Percentiles rank a stretch among this genome's conserved stretches.
phyloP scores from a whole-genome alignment of 192 early-diverging fungal genomes.

The Pilobolus umbonatus region DNA sequence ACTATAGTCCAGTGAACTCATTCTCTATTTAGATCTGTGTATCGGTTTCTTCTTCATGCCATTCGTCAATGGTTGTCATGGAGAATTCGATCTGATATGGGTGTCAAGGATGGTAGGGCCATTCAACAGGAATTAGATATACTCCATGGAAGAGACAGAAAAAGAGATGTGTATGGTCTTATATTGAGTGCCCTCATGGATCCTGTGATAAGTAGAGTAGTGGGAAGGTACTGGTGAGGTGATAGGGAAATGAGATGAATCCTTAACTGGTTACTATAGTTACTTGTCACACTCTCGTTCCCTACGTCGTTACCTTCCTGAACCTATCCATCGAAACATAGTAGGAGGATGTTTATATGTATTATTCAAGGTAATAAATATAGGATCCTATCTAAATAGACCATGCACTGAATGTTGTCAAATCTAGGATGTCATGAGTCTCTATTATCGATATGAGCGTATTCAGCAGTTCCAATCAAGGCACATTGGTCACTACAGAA shows the following conservation, averaged over 20 bases:
- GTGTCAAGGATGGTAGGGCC: not conserved
- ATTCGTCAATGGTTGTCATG: too few relatives aligned
- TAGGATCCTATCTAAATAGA: not conserved
- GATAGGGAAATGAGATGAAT: not conserved
- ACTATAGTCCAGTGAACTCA: too few relatives aligned
- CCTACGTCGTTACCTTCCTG: slow-evolving; percentile 21
- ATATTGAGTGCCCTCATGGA: slow-evolving; percentile 61
- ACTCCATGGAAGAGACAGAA: not conserved
- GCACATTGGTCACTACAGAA: not conserved
- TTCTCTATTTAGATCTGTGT: too few relatives aligned
- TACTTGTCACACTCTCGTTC: slow-evolving; percentile 5
- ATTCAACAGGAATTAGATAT: not conserved
- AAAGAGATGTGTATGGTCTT: slow-evolving; percentile 39
- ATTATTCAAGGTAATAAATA: slow-evolving; percentile 24
- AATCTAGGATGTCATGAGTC: slow-evolving; percentile 44
- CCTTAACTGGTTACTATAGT: not conserved
- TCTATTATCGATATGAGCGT: slow-evolving; percentile 50
- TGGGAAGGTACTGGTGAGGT: slow-evolving; percentile 32
- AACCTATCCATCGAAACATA: slow-evolving; percentile 30
- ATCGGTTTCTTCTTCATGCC: too few relatives aligned
- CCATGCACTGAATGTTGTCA: not conserved
- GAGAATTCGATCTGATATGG: not conserved
- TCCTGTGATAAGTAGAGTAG: slow-evolving; percentile 56
- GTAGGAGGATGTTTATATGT: slow-evolving; percentile 32
- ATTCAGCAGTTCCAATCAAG: slow-evolving; percentile 6